These are phyloP conservation scores for Gaeumannomyces tritici DNA, from an alignment of 2,329 filamentous ascomycete genomes.

Conservation along the genomic window DNA sequence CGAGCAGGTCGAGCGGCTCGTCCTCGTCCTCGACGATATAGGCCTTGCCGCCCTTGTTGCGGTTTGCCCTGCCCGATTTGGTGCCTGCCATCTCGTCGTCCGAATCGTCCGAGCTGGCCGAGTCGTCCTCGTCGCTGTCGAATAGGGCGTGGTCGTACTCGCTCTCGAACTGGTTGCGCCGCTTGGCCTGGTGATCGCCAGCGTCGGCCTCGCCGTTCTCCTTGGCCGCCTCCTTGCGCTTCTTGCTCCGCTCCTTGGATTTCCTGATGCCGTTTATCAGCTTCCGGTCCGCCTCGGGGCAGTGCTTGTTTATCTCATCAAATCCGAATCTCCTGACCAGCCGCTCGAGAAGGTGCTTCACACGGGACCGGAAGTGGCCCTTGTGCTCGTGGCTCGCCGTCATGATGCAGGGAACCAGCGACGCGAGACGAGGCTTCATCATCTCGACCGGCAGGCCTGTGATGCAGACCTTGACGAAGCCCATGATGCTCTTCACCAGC, in stretches of 20 bases:
- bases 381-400: constrained; percentile 98
- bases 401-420: constrained; percentile 81
- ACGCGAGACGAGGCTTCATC: constrained; percentile 66
- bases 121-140: constrained; percentile 60
- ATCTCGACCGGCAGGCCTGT: constrained; percentile 74
- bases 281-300: constrained; percentile 80
- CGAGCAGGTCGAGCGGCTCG: constrained; percentile 88
- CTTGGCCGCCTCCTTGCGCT: constrained; percentile 66
- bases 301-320: constrained; percentile 67
- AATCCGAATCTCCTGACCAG: constrained; percentile 88
- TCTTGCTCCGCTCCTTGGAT: constrained; percentile 82
- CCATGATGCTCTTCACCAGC: constrained; percentile 87
- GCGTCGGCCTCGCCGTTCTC: constrained; percentile 48
- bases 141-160: constrained; percentile 97
- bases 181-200: constrained; percentile 38
- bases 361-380: constrained; percentile 90
- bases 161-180: constrained; percentile 66
- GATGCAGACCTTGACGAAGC: constrained; percentile 93
- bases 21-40: constrained; percentile 94
- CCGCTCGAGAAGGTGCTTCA: constrained; percentile 94
- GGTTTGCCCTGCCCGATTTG: constrained; percentile 28
- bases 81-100: constrained; percentile 26
- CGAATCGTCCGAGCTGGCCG: constrained; percentile 52
- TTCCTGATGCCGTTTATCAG: constrained; percentile 92
- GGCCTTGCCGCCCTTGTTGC: constrained; percentile 54